Evolutionary conservation across 208 protist species (phyloP).

Genomic region (Lotmaria passim): DNA sequence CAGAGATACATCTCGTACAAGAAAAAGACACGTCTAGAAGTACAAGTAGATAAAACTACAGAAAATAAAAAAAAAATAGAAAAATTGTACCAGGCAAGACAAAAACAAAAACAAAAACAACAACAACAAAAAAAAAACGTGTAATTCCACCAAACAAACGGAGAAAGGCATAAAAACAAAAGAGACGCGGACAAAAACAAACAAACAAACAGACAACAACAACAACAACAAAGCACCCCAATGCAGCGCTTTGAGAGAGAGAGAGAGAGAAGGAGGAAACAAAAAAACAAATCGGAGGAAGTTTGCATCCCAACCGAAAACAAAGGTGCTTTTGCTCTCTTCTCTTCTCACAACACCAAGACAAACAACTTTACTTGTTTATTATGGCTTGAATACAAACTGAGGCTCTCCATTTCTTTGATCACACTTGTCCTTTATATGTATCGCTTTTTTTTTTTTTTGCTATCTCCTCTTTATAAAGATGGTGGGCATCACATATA

Average conservation of each 20-base stretch:
- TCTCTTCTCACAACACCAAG: too few species aligned
- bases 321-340: too few species aligned
- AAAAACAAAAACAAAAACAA: neutral
- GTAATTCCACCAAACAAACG: neutral
- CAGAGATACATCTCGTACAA: slow-evolving; percentile 13
- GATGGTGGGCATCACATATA: too few species aligned
- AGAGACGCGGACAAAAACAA: neutral
- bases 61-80: slow-evolving; percentile 8
- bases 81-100: slow-evolving; percentile 12
- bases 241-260: neutral
- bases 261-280: slow-evolving; percentile 5
- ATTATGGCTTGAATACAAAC: too few species aligned
- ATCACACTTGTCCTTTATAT: too few species aligned
- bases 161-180: neutral
- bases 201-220: too few species aligned
- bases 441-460: too few species aligned
- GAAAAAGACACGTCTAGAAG: slow-evolving; percentile 8
- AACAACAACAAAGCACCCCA: neutral
- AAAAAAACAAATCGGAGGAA: slow-evolving; percentile 17
- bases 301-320: too few species aligned
- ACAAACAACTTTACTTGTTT: too few species aligned
- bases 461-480: too few species aligned
- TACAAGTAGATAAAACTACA: neutral
- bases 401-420: too few species aligned
- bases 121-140: neutral